phyloP scores from a whole-genome alignment of 2,329 filamentous ascomycete genomes.

The Pezicula carpinea region DNA sequence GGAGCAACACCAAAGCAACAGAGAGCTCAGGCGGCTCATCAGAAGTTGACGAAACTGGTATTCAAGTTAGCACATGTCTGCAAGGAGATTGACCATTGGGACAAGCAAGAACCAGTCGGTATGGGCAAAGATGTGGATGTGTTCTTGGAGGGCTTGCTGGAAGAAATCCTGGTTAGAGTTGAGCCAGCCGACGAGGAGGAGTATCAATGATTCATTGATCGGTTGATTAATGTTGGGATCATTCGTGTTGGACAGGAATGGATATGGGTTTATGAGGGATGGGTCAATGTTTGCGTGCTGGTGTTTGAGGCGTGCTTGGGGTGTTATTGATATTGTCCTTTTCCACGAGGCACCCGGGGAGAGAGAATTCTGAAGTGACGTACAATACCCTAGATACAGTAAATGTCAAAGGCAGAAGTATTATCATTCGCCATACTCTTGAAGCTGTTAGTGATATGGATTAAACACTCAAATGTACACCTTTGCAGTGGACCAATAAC shows the following conservation, averaged over 20 bases:
- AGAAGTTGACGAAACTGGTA: constrained; percentile 75
- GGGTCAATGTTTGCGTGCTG: no score
- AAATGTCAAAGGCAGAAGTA: no score
- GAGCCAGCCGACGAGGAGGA: constrained; percentile 62
- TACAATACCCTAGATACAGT: no score
- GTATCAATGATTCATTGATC: constrained; percentile 6
- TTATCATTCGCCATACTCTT: no score
- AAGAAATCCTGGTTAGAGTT: constrained; percentile 88
- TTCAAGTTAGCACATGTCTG: constrained; percentile 79
- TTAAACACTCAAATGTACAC: no score
- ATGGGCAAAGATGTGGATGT: constrained; percentile 90
- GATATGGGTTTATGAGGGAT: background rate
- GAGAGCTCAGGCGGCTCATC: constrained; percentile 68
- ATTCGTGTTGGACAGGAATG: background rate
- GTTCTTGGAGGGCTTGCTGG: constrained; percentile 86
- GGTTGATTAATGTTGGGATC: background rate
- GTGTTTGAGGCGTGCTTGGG: no score
- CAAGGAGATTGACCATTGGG: constrained; percentile 84
- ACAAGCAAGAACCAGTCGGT: constrained; percentile 80
- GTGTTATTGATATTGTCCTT: no score
- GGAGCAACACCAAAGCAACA: constrained; percentile 56
- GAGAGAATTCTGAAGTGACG: no score
- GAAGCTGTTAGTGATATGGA: no score
- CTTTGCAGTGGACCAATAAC: no score
- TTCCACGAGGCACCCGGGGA: no score